Base-by-base conservation (phyloP, 257 asterid genomes). In the Plectranthus barbatus region DNA sequence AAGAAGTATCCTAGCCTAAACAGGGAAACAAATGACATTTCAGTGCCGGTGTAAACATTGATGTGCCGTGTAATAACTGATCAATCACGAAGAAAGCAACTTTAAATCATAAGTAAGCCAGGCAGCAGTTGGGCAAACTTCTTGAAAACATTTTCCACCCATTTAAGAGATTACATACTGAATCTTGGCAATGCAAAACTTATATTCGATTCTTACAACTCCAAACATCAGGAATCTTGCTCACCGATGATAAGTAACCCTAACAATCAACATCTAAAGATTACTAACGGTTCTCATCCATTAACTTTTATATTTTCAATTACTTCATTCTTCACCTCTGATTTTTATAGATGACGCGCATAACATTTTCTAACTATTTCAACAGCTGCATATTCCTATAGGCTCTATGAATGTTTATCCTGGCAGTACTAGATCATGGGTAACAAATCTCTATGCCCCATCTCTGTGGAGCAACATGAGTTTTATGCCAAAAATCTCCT, bases 1-100 rank as follows among this genome's bases (percentile, higher is more conserved):
- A 24, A 85, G 79, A 58, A 90, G 94, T 71, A 83, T 90, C 80
- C 99, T 93, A 52, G 99, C 99, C 99, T 93, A 84, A 51, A 48
- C 9, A 51, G 17, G 56, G 50, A 57, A 51, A 67, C 4, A 50
- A 33, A 52, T 4, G 33, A 20, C 6, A 53, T 18, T 48, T 76
- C 59, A 60, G 53, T 19, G 57, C 31, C 64, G 10, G 40, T 24
- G 46, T 26, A 68, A 62, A 47, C 29, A 39, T 39, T 40, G 60
- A 64, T 33, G 51, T 66, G 75, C 21, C 41, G 33, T 13, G 23
- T 10, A 40, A 57, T 21, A n/a, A 20, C 18, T 62, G 40, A 6
- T 29, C 3, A 48, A 37, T 7, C 1, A 15, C 15, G 19, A 20
- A 14, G n/a, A n/a, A n/a, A n/a, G n/a, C n/a, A n/a, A 26, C 5